Conservation (phyloP, 129 eudicot species). For the Daucus carota region DH1_v3.0 NC_030389.2:34778001-34778500, state of each 20-base stretch:
- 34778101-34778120: not conserved
- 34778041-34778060: not conserved
- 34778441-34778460: constrained; percentile 26
- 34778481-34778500: not conserved
- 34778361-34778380: constrained; percentile 16
- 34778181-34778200: constrained; percentile 21
- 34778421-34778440: constrained; percentile 23
- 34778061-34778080: not conserved
- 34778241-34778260: constrained; percentile 29
- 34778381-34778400: constrained; percentile 14
- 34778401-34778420: constrained; percentile 19
- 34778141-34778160: constrained; percentile 28
- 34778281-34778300: constrained; percentile 19
- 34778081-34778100: not conserved
- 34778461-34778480: constrained; percentile 10
- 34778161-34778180: constrained; percentile 32
- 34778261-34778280: constrained; percentile 37
- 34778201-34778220: constrained; percentile 21
- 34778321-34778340: constrained; percentile 25
- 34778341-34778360: constrained; percentile 27
- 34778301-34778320: constrained; percentile 26
- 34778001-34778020: not conserved
- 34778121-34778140: constrained; percentile 35
- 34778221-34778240: constrained; percentile 29
- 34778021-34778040: not conserved